These are phyloP conservation scores for Quercus agrifolia DNA, from an alignment of 306 rosid species.

Conservation along the genomic window DNA sequence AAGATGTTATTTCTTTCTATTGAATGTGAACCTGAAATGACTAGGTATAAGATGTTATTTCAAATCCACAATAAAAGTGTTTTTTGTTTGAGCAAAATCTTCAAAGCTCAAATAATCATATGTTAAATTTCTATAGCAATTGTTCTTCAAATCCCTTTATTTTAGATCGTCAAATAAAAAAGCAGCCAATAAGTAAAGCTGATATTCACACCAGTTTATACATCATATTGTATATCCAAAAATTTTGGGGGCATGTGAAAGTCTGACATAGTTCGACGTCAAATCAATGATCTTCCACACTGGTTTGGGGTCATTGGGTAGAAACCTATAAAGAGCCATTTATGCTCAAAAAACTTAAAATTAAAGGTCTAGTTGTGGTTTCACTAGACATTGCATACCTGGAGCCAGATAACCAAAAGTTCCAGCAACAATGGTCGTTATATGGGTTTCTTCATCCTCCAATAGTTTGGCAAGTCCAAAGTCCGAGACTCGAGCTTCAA, in stretches of 20 bases:
- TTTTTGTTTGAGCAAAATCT: no score
- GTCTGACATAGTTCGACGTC: background rate
- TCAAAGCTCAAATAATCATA: no score
- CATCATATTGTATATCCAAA: background rate
- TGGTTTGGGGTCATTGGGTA: background rate
- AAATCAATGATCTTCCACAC: background rate
- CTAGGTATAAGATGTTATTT: no score
- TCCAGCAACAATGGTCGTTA: constrained; percentile 97
- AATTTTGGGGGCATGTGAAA: background rate
- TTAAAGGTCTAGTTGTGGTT: background rate
- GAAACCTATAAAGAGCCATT: background rate
- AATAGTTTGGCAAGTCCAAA: constrained; percentile 97
- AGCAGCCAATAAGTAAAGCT: no score
- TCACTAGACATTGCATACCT: constrained; percentile 46
- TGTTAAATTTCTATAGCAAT: no score
- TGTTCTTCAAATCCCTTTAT: no score
- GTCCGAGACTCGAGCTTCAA: constrained; percentile 97
- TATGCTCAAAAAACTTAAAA: background rate
- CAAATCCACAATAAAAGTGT: no score
- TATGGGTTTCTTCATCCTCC: constrained; percentile 96
- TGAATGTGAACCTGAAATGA: no score
- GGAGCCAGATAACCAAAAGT: constrained; percentile 99
- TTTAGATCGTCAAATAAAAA: no score
- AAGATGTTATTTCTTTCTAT: no score
- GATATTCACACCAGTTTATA: background rate